These are phyloP conservation scores for Trichomonas gallinae DNA, from an alignment of 208 protist genomes.

Conservation along the genomic window DNA sequence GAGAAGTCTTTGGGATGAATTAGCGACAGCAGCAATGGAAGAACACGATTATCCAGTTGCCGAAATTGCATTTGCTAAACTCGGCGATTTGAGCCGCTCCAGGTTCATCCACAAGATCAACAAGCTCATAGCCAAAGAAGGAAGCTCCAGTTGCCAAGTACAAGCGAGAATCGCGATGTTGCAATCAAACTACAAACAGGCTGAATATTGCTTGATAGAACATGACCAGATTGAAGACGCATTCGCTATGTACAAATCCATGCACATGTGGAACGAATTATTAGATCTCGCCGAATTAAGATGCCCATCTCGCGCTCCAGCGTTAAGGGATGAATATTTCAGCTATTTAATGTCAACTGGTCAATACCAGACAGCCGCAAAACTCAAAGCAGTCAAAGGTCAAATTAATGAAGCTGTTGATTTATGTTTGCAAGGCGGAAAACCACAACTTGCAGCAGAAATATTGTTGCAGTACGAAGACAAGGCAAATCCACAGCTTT, in stretches of 20 bases:
- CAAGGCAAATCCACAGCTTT: not conserved
- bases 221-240: not conserved
- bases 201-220: not conserved
- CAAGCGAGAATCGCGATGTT: not conserved
- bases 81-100: not conserved
- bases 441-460: conserved; percentile 1
- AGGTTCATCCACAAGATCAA: conserved; percentile 17
- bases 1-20: not conserved
- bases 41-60: not conserved
- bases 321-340: not conserved
- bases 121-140: not conserved
- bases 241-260: not conserved
- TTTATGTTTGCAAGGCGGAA: not conserved
- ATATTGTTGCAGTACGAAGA: not conserved
- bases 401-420: conserved; percentile 19
- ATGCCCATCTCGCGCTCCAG: not conserved
- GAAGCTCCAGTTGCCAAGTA: not conserved
- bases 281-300: not conserved
- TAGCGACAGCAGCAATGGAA: not conserved
- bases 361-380: not conserved
- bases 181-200: conserved; percentile 4
- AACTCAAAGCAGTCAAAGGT: not conserved
- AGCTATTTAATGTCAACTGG: not conserved
- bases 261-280: conserved; percentile 21
- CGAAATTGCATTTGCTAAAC: not conserved